Percentiles rank a stretch among this genome's conserved stretches.
Evolutionary conservation across 164 flowering plant genomes (phyloP).

Genomic region (Umbilicus rupestris): DNA sequence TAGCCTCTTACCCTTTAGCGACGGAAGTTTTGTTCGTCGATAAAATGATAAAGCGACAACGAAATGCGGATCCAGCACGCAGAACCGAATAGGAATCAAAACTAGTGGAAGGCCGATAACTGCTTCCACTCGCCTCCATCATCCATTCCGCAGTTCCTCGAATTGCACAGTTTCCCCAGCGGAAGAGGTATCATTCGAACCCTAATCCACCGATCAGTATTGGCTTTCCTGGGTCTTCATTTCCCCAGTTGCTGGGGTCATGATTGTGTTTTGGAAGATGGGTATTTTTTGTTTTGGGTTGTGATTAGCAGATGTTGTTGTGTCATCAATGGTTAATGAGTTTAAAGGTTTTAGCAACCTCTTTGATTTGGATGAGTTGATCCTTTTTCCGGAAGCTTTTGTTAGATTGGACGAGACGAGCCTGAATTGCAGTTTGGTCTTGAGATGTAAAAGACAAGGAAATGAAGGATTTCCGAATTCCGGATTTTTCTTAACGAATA

Average conservation of each 20-base stretch:
- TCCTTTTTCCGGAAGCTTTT: not conserved
- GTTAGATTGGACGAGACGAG: no score
- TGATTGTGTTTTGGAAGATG: not conserved
- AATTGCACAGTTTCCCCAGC: not conserved
- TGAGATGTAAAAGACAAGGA: no score
- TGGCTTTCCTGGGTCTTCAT: not conserved
- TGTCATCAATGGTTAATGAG: not conserved
- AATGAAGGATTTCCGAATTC: no score
- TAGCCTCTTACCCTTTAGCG: no score
- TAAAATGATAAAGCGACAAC: not conserved
- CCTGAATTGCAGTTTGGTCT: no score
- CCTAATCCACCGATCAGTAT: not conserved
- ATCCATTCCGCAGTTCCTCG: not conserved
- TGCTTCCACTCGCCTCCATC: conserved; percentile 1
- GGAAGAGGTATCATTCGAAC: not conserved
- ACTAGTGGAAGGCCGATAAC: not conserved
- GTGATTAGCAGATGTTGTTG: not conserved
- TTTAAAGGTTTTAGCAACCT: not conserved
- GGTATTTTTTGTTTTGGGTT: not conserved
- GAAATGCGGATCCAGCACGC: not conserved
- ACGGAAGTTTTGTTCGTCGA: not conserved
- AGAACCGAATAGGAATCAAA: not conserved
- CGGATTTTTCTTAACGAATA: no score
- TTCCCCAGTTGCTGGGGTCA: not conserved
- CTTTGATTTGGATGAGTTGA: not conserved